phyloP scores from a whole-genome alignment of 2,329 filamentous ascomycete species.

The Anisogramma anomala region DNA sequence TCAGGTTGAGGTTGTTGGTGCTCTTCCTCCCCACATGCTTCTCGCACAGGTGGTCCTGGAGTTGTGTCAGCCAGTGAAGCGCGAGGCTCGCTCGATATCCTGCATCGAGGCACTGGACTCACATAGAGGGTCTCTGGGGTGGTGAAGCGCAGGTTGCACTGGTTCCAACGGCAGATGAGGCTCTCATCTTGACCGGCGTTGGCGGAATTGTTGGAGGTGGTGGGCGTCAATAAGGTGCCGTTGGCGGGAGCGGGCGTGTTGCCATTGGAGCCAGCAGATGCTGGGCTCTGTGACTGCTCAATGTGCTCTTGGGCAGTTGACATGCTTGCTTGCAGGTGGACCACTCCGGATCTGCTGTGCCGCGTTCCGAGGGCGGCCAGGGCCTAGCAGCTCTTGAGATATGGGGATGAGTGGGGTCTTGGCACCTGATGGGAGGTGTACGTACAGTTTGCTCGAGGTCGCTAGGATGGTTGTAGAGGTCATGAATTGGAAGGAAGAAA shows the following conservation, averaged over 20 bases:
- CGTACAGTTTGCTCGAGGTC: background rate
- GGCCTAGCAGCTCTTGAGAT: too few relatives aligned
- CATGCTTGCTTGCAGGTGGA: constrained; percentile 6
- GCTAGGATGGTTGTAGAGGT: background rate
- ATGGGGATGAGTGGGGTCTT: background rate
- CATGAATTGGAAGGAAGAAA: background rate
- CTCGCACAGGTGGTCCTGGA: constrained; percentile 92
- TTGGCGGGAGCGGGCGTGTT: constrained; percentile 42
- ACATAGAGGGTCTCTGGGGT: constrained; percentile 50
- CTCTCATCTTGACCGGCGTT: constrained; percentile 36
- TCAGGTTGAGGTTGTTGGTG: constrained; percentile 96
- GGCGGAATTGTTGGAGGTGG: constrained; percentile 24
- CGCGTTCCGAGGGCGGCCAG: constrained; percentile 2
- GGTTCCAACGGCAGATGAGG: constrained; percentile 49
- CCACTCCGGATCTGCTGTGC: background rate
- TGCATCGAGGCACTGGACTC: constrained; percentile 22
- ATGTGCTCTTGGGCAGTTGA: constrained; percentile 13
- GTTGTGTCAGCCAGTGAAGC: background rate
- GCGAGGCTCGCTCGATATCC: background rate
- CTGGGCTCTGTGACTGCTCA: constrained; percentile 25
- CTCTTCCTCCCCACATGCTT: constrained; percentile 97
- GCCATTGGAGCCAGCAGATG: constrained; percentile 38
- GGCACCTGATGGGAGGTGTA: constrained; percentile 3
- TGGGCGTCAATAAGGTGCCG: constrained; percentile 39
- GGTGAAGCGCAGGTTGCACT: constrained; percentile 47